phyloP scores from a whole-genome alignment of 805 yeast genomes.

The Candida pini region DNA sequence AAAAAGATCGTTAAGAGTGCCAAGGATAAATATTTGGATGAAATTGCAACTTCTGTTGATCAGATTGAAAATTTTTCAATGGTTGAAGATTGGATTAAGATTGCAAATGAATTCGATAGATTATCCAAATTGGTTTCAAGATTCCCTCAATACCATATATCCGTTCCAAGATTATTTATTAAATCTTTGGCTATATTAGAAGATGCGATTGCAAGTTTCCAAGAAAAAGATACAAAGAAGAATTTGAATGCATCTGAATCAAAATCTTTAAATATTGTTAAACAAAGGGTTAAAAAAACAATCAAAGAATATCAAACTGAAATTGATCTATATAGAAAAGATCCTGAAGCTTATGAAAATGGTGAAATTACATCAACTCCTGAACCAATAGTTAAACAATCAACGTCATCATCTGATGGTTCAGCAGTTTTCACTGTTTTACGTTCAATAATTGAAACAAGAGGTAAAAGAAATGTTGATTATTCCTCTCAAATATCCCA shows the following conservation, averaged over 20 bases:
- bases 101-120: conserved; percentile 73
- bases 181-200: conserved; percentile 68
- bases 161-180: conserved; percentile 68
- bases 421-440: conserved; percentile 65
- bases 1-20: conserved; percentile 89
- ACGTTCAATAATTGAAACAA: conserved; percentile 71
- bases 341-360: conserved; percentile 69
- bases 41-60: conserved; percentile 62
- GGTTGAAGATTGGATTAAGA: conserved; percentile 73
- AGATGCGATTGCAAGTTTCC: conserved; percentile 50
- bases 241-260: conserved; percentile 78
- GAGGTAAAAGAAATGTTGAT: conserved; percentile 95
- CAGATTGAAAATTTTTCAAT: conserved; percentile 63
- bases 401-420: conserved; percentile 27
- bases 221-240: conserved; percentile 49
- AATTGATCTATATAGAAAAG: conserved; percentile 53
- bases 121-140: conserved; percentile 60
- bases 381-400: conserved; percentile 31
- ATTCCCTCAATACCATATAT: conserved; percentile 69
- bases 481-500: conserved; percentile 67
- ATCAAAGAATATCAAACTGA: conserved; percentile 61
- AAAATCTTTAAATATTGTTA: conserved; percentile 79
- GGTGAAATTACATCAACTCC: conserved; percentile 35
- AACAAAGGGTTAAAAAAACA: conserved; percentile 82
- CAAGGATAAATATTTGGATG: conserved; percentile 87